Evolutionary conservation across 2,329 filamentous ascomycete species (phyloP).

Genomic region (Fusarium fujikuroi): DNA sequence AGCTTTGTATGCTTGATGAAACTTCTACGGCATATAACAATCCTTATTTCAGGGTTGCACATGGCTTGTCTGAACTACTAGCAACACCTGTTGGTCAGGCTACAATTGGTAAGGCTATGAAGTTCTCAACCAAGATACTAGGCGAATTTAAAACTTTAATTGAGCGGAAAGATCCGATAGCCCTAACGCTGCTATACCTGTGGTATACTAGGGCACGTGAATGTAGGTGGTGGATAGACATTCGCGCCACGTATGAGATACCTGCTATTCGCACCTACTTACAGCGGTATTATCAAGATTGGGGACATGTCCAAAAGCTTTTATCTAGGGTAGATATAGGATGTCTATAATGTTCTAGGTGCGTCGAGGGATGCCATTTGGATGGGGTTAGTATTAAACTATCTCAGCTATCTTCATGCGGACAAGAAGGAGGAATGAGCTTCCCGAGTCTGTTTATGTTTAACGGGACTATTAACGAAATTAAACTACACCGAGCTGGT

Average conservation of each 20-base stretch:
- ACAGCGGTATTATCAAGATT: neutral
- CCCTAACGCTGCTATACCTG: neutral
- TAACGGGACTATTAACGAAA: too few relatives aligned
- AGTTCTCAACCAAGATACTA: neutral
- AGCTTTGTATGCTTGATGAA: neutral
- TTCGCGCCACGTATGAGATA: neutral
- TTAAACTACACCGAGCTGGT: too few relatives aligned
- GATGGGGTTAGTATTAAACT: too few relatives aligned
- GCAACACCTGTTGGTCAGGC: neutral
- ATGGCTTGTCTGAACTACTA: neutral
- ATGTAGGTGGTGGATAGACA: neutral
- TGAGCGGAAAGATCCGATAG: neutral
- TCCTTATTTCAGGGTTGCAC: neutral
- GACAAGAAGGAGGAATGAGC: too few relatives aligned
- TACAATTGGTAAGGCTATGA: neutral
- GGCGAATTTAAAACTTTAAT: neutral
- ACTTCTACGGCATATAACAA: neutral
- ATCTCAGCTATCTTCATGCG: too few relatives aligned
- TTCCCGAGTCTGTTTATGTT: too few relatives aligned
- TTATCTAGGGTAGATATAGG: neutral
- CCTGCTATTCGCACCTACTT: neutral
- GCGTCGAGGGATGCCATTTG: too few relatives aligned
- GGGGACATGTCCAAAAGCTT: neutral
- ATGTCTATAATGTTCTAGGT: neutral
- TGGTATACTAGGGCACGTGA: neutral